These are phyloP conservation scores for Diddensiella transvaalensis DNA, from an alignment of 805 yeast genomes.

Conservation along the genomic window DNA sequence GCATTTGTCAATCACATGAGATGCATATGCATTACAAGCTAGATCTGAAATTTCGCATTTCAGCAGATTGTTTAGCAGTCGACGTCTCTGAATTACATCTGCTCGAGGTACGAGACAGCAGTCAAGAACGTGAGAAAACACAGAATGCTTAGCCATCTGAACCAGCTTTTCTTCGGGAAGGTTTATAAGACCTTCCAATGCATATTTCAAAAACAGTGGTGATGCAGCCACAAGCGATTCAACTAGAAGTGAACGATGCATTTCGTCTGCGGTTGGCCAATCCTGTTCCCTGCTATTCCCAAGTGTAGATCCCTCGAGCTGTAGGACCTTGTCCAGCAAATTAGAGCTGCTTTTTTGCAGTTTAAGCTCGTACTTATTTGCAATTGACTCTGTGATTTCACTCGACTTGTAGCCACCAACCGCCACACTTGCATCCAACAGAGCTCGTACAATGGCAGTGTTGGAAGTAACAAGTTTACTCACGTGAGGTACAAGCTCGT, in stretches of 20 bases:
- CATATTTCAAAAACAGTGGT: conserved; percentile 46
- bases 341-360: conserved; percentile 37
- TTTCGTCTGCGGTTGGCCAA: conserved; percentile 90
- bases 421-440: conserved; percentile 19
- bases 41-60: conserved; percentile 43
- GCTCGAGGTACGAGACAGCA: conserved; percentile 48
- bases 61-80: conserved; percentile 59
- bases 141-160: conserved; percentile 84
- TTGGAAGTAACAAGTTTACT: conserved; percentile 24
- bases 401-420: conserved; percentile 13
- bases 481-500: conserved; percentile 21
- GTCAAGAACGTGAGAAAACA: conserved; percentile 86
- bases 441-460: conserved; percentile 19
- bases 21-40: conserved; percentile 83
- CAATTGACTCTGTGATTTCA: conserved; percentile 18
- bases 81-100: conserved; percentile 55
- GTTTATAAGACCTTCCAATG: conserved; percentile 57
- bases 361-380: conserved; percentile 11
- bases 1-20: conserved; percentile 80
- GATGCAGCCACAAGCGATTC: conserved; percentile 73
- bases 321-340: conserved; percentile 65
- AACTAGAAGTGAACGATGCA: conserved; percentile 70
- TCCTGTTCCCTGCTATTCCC: conserved; percentile 74
- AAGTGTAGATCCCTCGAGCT: conserved; percentile 64
- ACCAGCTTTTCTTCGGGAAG: conserved; percentile 58